phyloP scores from a whole-genome alignment of 495 filamentous ascomycete genomes.

The Bryoglossum gracile region DNA sequence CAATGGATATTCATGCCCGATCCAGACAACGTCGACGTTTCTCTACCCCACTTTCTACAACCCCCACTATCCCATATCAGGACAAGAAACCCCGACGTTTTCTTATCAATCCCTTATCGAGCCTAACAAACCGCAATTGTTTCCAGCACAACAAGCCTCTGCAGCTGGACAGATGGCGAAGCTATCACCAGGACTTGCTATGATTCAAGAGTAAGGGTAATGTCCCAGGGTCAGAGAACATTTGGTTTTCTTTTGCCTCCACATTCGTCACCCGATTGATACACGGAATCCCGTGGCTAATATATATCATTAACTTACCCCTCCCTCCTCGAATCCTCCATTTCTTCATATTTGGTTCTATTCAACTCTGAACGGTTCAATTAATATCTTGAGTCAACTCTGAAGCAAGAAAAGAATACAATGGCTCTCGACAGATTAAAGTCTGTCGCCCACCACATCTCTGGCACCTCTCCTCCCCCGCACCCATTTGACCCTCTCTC shows the following conservation, averaged over 20 bases:
- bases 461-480: constrained; percentile 44
- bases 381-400: neutral
- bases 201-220: no score
- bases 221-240: no score
- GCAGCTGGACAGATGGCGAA: constrained; percentile 7
- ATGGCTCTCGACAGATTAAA: constrained; percentile 67
- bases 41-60: neutral
- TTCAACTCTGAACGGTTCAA: neutral
- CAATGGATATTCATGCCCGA: neutral
- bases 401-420: constrained; percentile 9
- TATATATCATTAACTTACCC: constrained; percentile 20
- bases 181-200: no score
- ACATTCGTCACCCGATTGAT: constrained; percentile 22
- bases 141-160: neutral
- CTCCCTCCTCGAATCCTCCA: neutral
- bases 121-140: constrained; percentile 11
- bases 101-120: constrained; percentile 15
- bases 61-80: constrained; percentile 10
- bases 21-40: neutral
- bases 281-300: constrained; percentile 18
- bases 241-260: constrained; percentile 6
- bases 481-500: constrained; percentile 86
- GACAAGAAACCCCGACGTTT: constrained; percentile 6
- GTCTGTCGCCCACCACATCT: constrained; percentile 60
- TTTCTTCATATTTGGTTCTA: neutral